A percentile compares a stretch with the other conserved stretches of the same genome.
phyloP scores from a whole-genome alignment of 78 protist species.

The Dictyostelium brefeldianum region DNA sequence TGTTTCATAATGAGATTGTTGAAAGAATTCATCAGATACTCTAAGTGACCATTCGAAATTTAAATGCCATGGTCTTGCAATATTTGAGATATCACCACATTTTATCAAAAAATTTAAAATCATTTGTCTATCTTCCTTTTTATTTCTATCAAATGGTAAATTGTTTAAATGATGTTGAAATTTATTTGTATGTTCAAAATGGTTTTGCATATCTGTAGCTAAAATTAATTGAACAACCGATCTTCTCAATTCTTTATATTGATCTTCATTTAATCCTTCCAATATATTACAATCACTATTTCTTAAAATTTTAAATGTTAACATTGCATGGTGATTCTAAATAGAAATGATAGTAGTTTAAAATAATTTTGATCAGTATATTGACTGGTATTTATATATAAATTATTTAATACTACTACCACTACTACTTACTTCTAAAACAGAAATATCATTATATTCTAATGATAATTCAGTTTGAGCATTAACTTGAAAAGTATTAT shows the following conservation, averaged over 20 bases:
- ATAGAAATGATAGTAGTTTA: too few species aligned
- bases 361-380: neutral
- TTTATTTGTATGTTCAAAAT: conserved; percentile 67
- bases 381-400: too few species aligned
- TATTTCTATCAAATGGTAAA: conserved; percentile 71
- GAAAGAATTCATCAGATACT: conserved; percentile 77
- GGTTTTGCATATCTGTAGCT: conserved; percentile 78
- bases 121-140: conserved; percentile 77
- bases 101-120: conserved; percentile 73
- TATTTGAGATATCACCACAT: conserved; percentile 81
- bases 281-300: conserved; percentile 85
- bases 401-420: too few species aligned
- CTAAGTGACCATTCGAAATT: conserved; percentile 75
- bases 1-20: conserved; percentile 68
- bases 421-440: conserved; percentile 87
- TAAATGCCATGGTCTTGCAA: conserved; percentile 82
- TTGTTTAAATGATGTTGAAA: conserved; percentile 77
- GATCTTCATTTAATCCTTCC: conserved; percentile 78
- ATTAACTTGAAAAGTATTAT: conserved; percentile 87
- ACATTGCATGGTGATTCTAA: conserved; percentile 91
- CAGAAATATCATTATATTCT: conserved; percentile 89
- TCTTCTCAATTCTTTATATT: conserved; percentile 80
- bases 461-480: conserved; percentile 86
- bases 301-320: conserved; percentile 85
- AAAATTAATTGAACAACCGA: conserved; percentile 74